Evolutionary conservation across 345 rosid species (phyloP), one percentile per base, ranked within the genome.

Genomic region (Linum lewisii): DNA sequence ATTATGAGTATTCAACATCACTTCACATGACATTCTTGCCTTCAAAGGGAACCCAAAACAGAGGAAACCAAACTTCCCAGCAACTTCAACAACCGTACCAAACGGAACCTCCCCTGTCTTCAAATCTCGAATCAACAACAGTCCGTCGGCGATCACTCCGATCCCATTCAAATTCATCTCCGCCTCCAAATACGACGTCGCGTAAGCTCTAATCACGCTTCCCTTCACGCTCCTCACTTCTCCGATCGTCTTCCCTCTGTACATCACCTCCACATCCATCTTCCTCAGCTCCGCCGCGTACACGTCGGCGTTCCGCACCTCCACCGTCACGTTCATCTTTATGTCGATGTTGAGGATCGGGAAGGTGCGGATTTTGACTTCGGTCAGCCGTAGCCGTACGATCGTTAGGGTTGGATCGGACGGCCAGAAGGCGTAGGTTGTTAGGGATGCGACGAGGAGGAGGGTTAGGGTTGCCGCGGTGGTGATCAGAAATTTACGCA

Each of bases 171-270:
- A 61, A 60, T 84, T 80, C 63, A 90, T 71, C 69, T 78, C 81
- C 8, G 88, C 96, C 26, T 83, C 80, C 45, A 88, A 66, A 50
- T 69, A 82, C 54, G 96, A 82, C 55, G 87, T 77, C 1, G 81
- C 81, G 5, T 76, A 55, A 18, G 96, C 90, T 65, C 61, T 66
- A 72, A 92, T 87, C 69, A 79, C 92, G 72, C 69, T 62, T 0
- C 86, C 78, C 60, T 50, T 77, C 82, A 78, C 92, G 72, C 74
- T 85, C 24, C 92, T 95, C 83, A 81, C 92, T 72, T 78, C 86
- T 24, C 96, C 96, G 63, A 88, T 69, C 79, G 66, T 70, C 71
- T 82, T 82, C 67, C 95, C 95, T 49, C 87, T 76, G 66, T 86
- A 91, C 10, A 54, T 74, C 0, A 91, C 49, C 14, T 75, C 71